Percentiles rank a stretch among this genome's conserved stretches.
phyloP scores from a whole-genome alignment of 2,329 filamentous ascomycete genomes.

The Alternaria hordeiaustralica region DNA sequence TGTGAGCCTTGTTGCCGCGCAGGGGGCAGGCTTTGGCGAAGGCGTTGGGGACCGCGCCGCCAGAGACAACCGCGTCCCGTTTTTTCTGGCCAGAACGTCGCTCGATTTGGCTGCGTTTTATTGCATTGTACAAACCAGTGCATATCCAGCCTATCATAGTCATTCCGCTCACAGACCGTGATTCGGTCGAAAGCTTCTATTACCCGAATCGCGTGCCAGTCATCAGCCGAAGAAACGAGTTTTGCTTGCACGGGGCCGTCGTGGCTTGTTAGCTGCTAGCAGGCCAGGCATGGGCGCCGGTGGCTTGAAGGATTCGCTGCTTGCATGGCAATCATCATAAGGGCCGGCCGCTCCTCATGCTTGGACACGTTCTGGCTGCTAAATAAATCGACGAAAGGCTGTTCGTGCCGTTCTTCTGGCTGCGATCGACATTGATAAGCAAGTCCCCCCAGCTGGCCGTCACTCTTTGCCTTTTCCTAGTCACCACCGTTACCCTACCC shows the following conservation, averaged over 20 bases:
- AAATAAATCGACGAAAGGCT: conserved; percentile 21
- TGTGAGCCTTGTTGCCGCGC: conserved; percentile 4
- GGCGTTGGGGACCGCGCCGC: conserved; percentile 13
- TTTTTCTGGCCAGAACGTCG: conserved; percentile 27
- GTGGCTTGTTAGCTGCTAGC: conserved; percentile 34
- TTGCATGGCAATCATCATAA: conserved; percentile 37
- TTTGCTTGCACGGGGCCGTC: conserved; percentile 21
- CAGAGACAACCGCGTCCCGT: conserved; percentile 16
- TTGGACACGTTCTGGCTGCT: conserved; percentile 23
- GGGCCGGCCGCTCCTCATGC: conserved; percentile 30
- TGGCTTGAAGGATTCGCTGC: conserved; percentile 36
- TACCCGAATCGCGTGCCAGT: conserved; percentile 35
- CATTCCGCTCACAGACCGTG: conserved; percentile 11
- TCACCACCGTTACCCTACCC: conserved; percentile 13
- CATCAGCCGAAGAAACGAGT: conserved; percentile 26
- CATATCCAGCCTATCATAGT: conserved; percentile 17
- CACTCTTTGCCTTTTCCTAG: conserved; percentile 28
- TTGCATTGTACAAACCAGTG: conserved; percentile 35
- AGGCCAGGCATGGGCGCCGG: conserved; percentile 26
- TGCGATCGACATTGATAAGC: conserved; percentile 32
- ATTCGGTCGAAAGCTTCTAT: conserved; percentile 23
- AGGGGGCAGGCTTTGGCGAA: conserved; percentile 8
- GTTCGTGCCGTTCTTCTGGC: conserved; percentile 17
- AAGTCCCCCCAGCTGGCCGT: conserved; percentile 26
- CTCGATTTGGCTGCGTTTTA: conserved; percentile 28